These are phyloP conservation scores for Coemansia sp. DNA, from an alignment of 192 early-diverging fungal genomes.

Conservation along the genomic window DNA sequence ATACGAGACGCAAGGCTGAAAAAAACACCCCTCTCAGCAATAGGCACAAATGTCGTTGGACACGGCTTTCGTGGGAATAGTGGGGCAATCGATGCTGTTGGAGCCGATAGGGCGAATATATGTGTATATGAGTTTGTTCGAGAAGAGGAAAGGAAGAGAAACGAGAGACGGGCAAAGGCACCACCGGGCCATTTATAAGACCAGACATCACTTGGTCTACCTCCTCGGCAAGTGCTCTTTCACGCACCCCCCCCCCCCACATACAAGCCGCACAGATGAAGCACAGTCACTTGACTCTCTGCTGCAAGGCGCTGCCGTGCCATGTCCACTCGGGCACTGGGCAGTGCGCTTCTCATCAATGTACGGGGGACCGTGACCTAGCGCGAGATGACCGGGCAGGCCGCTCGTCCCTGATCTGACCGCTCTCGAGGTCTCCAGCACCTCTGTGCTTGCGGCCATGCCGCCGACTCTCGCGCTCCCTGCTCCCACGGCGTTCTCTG, in stretches of 20 bases:
- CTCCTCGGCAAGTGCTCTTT: too few species aligned
- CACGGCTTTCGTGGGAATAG: background rate
- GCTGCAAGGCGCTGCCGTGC: background rate
- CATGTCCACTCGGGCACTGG: too few species aligned
- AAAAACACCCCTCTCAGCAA: too few species aligned
- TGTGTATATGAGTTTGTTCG: background rate
- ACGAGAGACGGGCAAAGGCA: background rate
- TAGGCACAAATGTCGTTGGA: background rate
- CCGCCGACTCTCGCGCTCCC: background rate
- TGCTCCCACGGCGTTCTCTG: background rate
- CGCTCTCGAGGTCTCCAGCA: background rate
- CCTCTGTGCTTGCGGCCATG: conserved; percentile 6
- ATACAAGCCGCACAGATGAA: background rate
- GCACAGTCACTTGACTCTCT: background rate
- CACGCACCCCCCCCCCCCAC: too few species aligned
- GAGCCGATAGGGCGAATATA: background rate
- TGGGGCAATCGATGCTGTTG: conserved; percentile 2
- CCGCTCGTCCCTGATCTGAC: background rate
- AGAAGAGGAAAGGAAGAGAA: background rate
- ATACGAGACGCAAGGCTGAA: too few species aligned
- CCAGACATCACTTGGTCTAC: background rate
- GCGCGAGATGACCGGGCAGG: background rate
- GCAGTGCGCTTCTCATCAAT: background rate
- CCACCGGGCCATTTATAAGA: background rate
- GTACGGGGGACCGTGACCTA: background rate